Evolutionary conservation across 768 basidiomycete species (phyloP).

Genomic region (Pulveroboletus sp.): DNA sequence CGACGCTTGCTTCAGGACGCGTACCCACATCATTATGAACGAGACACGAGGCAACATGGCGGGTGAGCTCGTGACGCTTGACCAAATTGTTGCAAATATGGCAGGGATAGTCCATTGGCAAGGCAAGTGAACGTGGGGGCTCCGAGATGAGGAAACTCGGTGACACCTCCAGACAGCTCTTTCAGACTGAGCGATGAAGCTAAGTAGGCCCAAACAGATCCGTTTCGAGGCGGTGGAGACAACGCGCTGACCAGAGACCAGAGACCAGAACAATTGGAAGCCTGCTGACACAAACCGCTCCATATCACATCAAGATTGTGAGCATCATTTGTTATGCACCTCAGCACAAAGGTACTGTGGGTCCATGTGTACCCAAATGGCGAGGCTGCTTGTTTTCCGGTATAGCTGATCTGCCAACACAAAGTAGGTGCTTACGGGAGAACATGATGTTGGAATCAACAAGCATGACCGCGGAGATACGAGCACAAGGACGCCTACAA

Average conservation of each 20-base stretch:
- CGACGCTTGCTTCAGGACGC: background rate
- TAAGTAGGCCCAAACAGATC: background rate
- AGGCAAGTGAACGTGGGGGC: background rate
- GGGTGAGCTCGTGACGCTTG: conserved; percentile 8
- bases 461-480: too few relatives aligned
- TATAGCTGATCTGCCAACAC: too few relatives aligned
- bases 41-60: conserved; percentile 10
- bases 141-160: background rate
- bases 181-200: background rate
- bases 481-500: too few relatives aligned
- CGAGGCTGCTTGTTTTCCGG: too few relatives aligned
- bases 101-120: conserved; percentile 10
- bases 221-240: background rate
- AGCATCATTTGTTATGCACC: background rate
- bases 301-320: background rate
- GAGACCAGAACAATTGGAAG: background rate
- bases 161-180: background rate
- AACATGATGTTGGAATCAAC: too few relatives aligned
- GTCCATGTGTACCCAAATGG: background rate
- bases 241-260: background rate
- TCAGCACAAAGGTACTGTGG: background rate
- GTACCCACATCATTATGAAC: background rate
- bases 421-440: too few relatives aligned
- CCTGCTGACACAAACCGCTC: conserved; percentile 3
- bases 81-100: conserved; percentile 13